Evolutionary conservation across 441 rosid species (phyloP).

Genomic region (Pelargonium fulgidum): DNA sequence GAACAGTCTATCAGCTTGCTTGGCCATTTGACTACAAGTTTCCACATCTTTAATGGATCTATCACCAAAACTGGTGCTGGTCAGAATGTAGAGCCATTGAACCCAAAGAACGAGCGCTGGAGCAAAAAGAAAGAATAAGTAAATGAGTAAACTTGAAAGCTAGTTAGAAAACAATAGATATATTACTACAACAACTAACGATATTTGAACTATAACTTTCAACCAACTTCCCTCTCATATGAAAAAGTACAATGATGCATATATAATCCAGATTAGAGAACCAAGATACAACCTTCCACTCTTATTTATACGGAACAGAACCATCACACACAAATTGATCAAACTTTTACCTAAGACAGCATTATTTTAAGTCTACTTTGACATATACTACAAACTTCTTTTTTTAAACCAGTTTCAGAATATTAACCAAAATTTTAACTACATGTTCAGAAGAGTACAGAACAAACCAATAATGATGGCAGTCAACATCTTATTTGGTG

Average conservation of each 20-base stretch:
- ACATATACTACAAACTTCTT: neutral
- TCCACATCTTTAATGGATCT: neutral
- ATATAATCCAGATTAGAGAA: neutral
- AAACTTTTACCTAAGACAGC: neutral
- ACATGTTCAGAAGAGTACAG: neutral
- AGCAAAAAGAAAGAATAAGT: slow-evolving; percentile 6
- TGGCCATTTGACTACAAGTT: neutral
- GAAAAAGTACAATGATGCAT: neutral
- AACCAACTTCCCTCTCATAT: neutral
- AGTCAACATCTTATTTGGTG: neutral
- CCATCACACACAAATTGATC: neutral
- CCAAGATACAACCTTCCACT: neutral
- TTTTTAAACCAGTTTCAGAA: too few relatives aligned
- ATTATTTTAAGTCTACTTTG: neutral
- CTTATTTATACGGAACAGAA: neutral
- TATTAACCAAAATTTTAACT: neutral
- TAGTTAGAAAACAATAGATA: neutral
- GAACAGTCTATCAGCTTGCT: neutral
- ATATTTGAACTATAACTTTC: too few relatives aligned
- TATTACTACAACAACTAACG: too few relatives aligned
- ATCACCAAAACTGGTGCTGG: slow-evolving; percentile 3
- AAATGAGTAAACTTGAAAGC: neutral
- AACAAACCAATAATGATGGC: neutral
- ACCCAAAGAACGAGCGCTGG: slow-evolving; percentile 74
- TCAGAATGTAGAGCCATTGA: slow-evolving; percentile 78